Base-by-base conservation (phyloP, 139 green algal genomes). In the Trebouxia sp. region DNA sequence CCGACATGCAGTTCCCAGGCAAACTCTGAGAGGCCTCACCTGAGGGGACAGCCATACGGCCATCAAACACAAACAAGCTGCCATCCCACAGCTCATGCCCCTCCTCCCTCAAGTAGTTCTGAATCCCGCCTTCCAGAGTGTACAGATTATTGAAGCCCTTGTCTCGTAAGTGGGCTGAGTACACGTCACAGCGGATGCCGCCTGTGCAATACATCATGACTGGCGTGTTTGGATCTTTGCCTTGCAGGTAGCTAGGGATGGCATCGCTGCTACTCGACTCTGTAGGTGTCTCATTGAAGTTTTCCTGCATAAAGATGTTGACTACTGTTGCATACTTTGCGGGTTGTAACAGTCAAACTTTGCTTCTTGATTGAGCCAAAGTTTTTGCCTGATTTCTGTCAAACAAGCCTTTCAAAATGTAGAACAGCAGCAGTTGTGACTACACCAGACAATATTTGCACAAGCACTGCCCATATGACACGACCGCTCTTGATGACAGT, bases 161-260 rank as follows among this genome's bases (percentile, higher is more conserved):
- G 55, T 91, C 42, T 1, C 89, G 87, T 38, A 99, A 89, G 72
- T 97, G 90, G 1, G 97, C 93, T 26, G 90, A 96, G 87, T 99
- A 99, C 17, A 99, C 88, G 85, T 99, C 97, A 88, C 97, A 99
- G 51, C 97, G 95, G 82, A 99, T 99, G 83, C 97, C 97, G 6
- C 97, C 97, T n/a, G 97, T 99, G 92, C 97, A 99, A 88, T 99
- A 99, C 94, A 99, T 99, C 93, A 97, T 94, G n/a, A 98, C 87
- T 6, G 93, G 92, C 9, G 91, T 90, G 62, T 95, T 92, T 5
- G 80, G 79, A 78, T 89, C 83, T 1, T 74, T 53, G 3, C 81
- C 87, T 75, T 87, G 51, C 41, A 98, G 86, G 20, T 82, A 75
- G 6, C 82, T 65, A 0, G 92, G 93, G 38, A 97, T 22, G 67